Evolutionary conservation across 140 eudicot genomes (phyloP).

Genomic region (Stevia rebaudiana): DNA sequence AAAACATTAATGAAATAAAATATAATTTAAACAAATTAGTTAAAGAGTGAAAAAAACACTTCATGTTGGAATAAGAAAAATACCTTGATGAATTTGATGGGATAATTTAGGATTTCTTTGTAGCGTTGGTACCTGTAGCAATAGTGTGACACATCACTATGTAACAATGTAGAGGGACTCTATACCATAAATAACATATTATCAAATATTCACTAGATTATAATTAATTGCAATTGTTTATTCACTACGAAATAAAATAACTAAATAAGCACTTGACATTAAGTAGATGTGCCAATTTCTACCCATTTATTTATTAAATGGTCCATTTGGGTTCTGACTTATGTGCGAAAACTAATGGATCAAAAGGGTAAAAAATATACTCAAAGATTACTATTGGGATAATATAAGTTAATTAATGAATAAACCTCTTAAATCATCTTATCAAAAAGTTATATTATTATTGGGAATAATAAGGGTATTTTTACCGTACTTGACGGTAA

Average conservation of each 20-base stretch:
- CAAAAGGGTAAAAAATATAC: neutral
- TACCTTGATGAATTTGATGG: constrained; percentile 35
- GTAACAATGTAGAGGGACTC: neutral
- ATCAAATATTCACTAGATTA: neutral
- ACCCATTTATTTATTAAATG: neutral
- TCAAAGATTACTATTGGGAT: neutral
- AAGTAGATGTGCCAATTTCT: neutral
- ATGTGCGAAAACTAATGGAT: neutral
- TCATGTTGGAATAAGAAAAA: neutral
- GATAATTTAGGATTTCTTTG: constrained; percentile 23
- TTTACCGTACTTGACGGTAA: neutral
- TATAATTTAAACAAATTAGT: neutral
- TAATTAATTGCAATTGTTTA: neutral
- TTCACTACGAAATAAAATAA: neutral
- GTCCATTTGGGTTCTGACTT: neutral
- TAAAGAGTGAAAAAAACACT: constrained; percentile 8
- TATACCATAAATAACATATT: neutral
- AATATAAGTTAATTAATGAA: neutral
- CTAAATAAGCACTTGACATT: no score
- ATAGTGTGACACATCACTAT: neutral
- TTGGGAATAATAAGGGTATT: neutral
- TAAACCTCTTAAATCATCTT: neutral
- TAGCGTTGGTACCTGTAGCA: constrained; percentile 22
- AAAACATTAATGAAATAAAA: constrained; percentile 3
- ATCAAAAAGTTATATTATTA: neutral